These are phyloP conservation scores for Cokeromyces recurvatus DNA, from an alignment of 371 early-diverging fungal genomes.

Conservation along the genomic window DNA sequence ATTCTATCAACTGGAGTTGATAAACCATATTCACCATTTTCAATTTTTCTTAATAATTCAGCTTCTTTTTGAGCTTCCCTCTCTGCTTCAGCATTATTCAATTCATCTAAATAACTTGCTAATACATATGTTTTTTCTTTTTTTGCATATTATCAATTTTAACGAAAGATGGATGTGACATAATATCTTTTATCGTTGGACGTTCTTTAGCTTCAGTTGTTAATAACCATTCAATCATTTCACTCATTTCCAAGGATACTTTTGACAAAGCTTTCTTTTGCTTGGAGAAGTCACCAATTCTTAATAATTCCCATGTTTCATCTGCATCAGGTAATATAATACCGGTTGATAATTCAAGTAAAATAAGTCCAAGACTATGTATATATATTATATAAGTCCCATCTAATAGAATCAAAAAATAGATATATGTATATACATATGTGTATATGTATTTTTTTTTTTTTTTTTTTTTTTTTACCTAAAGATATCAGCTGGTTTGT, in stretches of 20 bases:
- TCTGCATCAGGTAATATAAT: constrained; percentile 84
- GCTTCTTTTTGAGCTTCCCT: too few species aligned
- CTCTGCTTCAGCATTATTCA: too few species aligned
- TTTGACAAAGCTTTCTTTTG: constrained; percentile 16
- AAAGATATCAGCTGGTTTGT: constrained; percentile 87
- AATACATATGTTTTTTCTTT: too few species aligned
- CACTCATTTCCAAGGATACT: constrained; percentile 11
- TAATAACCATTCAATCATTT: constrained; percentile 65
- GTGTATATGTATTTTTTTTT: too few species aligned
- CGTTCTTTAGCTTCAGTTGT: constrained; percentile 50
- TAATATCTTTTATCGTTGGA: constrained; percentile 39
- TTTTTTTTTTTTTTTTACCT: constrained; percentile 43
- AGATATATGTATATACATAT: too few species aligned
- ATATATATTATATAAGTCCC: background rate
- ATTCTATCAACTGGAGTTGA: too few species aligned
- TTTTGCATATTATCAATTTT: too few species aligned
- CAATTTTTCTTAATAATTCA: too few species aligned
- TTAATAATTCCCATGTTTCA: constrained; percentile 77
- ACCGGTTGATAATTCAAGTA: constrained; percentile 83
- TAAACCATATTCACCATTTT: too few species aligned
- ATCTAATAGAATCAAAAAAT: background rate
- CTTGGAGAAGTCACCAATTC: constrained; percentile 69
- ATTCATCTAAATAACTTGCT: too few species aligned
- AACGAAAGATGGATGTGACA: constrained; percentile 11
- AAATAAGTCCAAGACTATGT: constrained; percentile 82